phyloP scores from a whole-genome alignment of 192 early-diverging fungal genomes.

The Allomyces macrogynus region DNA sequence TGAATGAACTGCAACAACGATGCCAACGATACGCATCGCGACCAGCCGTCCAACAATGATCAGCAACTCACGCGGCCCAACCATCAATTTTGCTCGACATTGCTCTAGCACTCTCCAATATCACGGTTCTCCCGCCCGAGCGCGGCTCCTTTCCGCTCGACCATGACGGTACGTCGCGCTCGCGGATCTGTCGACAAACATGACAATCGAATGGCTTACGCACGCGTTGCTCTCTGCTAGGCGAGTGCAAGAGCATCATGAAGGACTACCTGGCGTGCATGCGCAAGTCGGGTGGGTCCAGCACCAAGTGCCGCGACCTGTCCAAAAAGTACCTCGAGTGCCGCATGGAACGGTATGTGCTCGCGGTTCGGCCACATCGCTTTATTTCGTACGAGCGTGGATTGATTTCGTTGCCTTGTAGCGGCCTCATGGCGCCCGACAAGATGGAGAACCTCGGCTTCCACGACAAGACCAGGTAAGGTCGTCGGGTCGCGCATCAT shows the following conservation, averaged over 20 bases:
- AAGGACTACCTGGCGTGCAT: neutral
- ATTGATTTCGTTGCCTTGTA: neutral
- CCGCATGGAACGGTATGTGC: neutral
- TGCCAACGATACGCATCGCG: no score
- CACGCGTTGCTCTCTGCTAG: neutral
- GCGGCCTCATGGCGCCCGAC: neutral
- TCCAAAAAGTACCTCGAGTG: neutral
- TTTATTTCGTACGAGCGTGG: no score
- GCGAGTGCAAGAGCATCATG: neutral
- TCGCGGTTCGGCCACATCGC: no score
- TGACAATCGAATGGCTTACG: no score
- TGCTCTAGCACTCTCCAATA: neutral
- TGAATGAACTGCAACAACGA: no score
- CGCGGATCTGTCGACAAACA: no score
- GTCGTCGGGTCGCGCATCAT: neutral
- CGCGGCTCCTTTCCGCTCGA: neutral
- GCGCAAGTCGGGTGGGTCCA: neutral
- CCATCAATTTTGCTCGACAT: no score
- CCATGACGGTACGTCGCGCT: neutral
- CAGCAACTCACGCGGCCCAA: no score
- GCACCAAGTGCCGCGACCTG: neutral
- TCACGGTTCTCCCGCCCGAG: neutral
- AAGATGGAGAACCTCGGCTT: neutral
- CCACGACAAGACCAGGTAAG: neutral
- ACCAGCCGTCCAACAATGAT: no score